Evolutionary conservation across 2,329 filamentous ascomycete genomes (phyloP).

Genomic region (Ophiognomonia clavigignenti-juglandacearum): DNA sequence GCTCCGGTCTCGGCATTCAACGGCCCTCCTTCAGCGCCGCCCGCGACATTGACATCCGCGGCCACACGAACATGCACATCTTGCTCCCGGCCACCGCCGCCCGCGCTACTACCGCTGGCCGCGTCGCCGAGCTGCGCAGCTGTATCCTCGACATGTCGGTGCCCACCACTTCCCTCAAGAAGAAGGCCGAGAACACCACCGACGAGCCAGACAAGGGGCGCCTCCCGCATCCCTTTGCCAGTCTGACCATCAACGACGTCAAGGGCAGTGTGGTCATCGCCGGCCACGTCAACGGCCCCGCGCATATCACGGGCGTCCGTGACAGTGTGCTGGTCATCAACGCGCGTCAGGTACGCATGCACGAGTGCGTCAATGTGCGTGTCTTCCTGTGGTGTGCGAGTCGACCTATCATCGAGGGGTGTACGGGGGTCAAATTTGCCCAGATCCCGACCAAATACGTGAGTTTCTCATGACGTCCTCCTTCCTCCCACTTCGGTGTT

Average conservation of each 20-base stretch:
- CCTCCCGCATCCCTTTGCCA: conserved; percentile 55
- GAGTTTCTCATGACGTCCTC: too few species aligned
- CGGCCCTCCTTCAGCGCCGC: conserved; percentile 61
- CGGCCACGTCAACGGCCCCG: conserved; percentile 72
- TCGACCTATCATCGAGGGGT: conserved; percentile 92
- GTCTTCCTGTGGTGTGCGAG: conserved; percentile 79
- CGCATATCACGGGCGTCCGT: conserved; percentile 72
- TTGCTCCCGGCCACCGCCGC: conserved; percentile 68
- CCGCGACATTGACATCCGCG: conserved; percentile 58
- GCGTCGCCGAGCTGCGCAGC: conserved; percentile 61
- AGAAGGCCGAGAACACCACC: neutral
- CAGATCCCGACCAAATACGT: conserved; percentile 68
- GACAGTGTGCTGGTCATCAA: conserved; percentile 73
- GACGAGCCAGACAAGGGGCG: conserved; percentile 29
- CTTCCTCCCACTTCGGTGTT: too few species aligned
- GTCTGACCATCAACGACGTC: conserved; percentile 63
- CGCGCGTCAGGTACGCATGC: conserved; percentile 87
- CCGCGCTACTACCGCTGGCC: conserved; percentile 67
- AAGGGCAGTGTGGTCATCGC: conserved; percentile 68
- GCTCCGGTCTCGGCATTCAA: conserved; percentile 38
- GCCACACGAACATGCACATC: conserved; percentile 67
- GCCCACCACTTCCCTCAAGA: conserved; percentile 41
- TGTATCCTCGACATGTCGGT: conserved; percentile 80
- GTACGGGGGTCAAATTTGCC: conserved; percentile 71
- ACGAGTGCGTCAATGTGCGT: conserved; percentile 75